phyloP scores from a whole-genome alignment of 2,329 filamentous ascomycete species.

The Dactylellina parvicollis region DNA sequence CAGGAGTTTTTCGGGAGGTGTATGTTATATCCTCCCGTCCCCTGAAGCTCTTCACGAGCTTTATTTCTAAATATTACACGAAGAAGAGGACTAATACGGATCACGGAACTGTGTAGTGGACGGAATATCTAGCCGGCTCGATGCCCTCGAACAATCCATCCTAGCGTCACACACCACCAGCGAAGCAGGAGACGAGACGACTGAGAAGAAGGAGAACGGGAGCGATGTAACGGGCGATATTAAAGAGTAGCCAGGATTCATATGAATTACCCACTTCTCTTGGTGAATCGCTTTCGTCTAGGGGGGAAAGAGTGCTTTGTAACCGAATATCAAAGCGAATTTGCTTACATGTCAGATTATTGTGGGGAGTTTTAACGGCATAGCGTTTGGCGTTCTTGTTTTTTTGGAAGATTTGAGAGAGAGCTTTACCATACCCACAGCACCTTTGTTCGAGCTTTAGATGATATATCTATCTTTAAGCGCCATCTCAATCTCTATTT shows the following conservation, averaged over 20 bases:
- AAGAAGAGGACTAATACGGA: background rate
- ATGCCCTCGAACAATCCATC: constrained; percentile 48
- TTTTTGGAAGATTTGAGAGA: background rate
- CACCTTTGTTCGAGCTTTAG: background rate
- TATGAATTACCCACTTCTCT: too few relatives aligned
- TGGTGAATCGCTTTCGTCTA: too few relatives aligned
- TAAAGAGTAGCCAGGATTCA: constrained; percentile 44
- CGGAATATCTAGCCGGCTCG: constrained; percentile 48
- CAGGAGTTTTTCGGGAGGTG: constrained; percentile 49
- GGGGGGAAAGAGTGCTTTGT: too few relatives aligned
- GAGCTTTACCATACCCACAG: too few relatives aligned
- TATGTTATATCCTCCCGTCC: background rate
- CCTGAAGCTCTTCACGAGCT: too few relatives aligned
- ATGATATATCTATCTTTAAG: too few relatives aligned
- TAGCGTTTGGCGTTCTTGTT: constrained; percentile 47
- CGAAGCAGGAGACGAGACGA: constrained; percentile 12
- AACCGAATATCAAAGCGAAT: background rate
- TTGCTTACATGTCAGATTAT: background rate
- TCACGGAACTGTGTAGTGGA: constrained; percentile 19
- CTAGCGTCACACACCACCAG: constrained; percentile 38
- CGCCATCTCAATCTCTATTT: too few relatives aligned
- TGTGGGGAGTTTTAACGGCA: constrained; percentile 15
- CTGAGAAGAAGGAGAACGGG: constrained; percentile 36
- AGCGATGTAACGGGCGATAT: constrained; percentile 16
- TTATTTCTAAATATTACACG: too few relatives aligned